Base-by-base conservation (phyloP, 2,329 filamentous ascomycete genomes). In the Colletotrichum sp. region DNA sequence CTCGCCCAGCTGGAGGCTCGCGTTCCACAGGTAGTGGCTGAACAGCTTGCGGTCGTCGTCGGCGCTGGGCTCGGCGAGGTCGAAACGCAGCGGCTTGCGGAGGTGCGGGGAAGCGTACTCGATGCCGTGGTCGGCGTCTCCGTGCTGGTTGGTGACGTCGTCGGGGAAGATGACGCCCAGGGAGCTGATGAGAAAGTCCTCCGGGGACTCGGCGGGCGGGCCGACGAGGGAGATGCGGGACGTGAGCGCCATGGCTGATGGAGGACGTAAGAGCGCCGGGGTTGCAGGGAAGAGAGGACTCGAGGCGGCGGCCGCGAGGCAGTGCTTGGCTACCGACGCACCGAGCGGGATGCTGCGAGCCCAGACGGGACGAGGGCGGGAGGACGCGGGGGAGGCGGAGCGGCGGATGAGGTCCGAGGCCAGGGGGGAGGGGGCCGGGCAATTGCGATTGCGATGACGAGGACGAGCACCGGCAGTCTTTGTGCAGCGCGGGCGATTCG, bases 21-120 rank as follows among this genome's bases (percentile, higher is more conserved):
- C 88, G 83, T 95, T 95, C 93, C 93, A 95, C 30, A 95, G 84
- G 82, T 93, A 94, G 81, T 95, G 93, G 77, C 92, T 91, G 81
- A 94, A 95, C 60, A 95, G 88, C 25, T 84, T 82, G 66, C 92
- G 85, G 79, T 92, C 90, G 34, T 87, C 84, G 71, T 92, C 90
- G 36, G 83, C 85, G 36, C 85, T 81, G 15, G 85, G 91, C 79
- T 90, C 86, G 27, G 87, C 83, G 22, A 90, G 85, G 11, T 84
- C 83, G 79, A 91, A 84, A 60, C 82, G 78, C 60, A 91, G 80
- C 13, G 86, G 85, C 68, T 80, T 82, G 19, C 86, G 88, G 19
- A 91, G 85, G 74, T 86, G 85, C 48, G 86, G 90, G 74, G 88
- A 92, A 25, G 84, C 86, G 84, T 94, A 95, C 34, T 91, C 79